Percentiles rank a stretch among this genome's conserved stretches.
phyloP scores from a whole-genome alignment of 768 basidiomycete species.

The Pisolithus sp. region DNA sequence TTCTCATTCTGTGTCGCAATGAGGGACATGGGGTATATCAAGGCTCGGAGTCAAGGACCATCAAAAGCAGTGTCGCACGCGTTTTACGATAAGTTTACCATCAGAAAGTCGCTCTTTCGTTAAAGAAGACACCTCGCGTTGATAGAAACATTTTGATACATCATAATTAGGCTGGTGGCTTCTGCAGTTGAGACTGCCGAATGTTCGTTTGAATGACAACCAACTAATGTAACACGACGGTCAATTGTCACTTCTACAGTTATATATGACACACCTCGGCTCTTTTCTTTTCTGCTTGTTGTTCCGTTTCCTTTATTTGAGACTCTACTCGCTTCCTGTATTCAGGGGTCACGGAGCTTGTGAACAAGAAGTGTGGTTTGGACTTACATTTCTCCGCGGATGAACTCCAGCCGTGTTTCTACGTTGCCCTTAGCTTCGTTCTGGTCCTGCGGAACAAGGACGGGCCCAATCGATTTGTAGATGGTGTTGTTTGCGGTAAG shows the following conservation, averaged over 20 bases:
- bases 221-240: slow-evolving; percentile 37
- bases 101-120: slow-evolving; percentile 19
- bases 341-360: slow-evolving; percentile 4
- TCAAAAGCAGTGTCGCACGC: slow-evolving; percentile 34
- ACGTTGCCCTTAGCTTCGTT: slow-evolving; percentile 83
- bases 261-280: slow-evolving; percentile 48
- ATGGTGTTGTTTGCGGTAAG: slow-evolving; percentile 72
- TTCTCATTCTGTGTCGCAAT: slow-evolving; percentile 55
- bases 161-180: background rate
- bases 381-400: slow-evolving; percentile 77
- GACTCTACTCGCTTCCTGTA: slow-evolving; percentile 69
- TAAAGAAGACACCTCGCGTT: background rate
- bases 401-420: slow-evolving; percentile 85
- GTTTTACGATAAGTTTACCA: slow-evolving; percentile 39
- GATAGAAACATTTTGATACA: background rate
- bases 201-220: slow-evolving; percentile 60
- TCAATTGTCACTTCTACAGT: slow-evolving; percentile 1
- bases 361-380: background rate
- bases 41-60: slow-evolving; percentile 36
- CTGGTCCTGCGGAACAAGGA: slow-evolving; percentile 86
- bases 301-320: slow-evolving; percentile 74
- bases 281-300: slow-evolving; percentile 77
- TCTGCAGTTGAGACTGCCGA: slow-evolving; percentile 31
- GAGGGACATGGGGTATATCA: slow-evolving; percentile 47
- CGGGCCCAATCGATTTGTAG: slow-evolving; percentile 88